Conservation (phyloP, 169 alveolate species). For the Plasmodium reichenowi region DNA sequence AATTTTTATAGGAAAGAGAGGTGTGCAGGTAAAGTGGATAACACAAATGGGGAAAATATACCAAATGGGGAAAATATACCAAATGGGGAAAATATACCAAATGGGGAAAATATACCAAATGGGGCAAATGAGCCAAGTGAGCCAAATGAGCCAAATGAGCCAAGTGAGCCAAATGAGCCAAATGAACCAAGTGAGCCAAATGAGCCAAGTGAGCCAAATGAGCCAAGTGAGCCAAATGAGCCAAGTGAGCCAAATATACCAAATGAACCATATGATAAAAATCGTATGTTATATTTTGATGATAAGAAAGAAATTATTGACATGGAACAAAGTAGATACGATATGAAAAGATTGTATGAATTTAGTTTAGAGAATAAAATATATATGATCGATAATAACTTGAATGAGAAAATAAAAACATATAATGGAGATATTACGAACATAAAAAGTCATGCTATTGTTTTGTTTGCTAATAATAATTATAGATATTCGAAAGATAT, state of each 20-base stretch:
- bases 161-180: no score
- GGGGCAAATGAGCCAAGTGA: neutral
- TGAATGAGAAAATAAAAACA: constrained; percentile 24
- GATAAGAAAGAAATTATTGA: neutral
- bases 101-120: neutral
- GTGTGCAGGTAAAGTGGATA: neutral
- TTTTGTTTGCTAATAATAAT: constrained; percentile 47
- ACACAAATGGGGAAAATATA: neutral
- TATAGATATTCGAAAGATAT: constrained; percentile 27
- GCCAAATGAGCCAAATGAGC: neutral
- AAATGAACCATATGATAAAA: no score
- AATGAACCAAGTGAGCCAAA: neutral
- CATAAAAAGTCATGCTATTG: constrained; percentile 21
- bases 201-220: neutral
- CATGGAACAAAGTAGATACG: neutral
- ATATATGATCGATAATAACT: constrained; percentile 22
- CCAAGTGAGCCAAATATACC: neutral
- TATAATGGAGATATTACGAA: constrained; percentile 39
- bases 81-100: neutral
- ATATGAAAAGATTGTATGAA: neutral
- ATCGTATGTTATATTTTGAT: no score
- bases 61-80: neutral
- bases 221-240: neutral
- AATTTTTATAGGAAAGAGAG: neutral
- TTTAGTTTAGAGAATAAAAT: constrained; percentile 14